phyloP scores from a whole-genome alignment of 2,329 filamentous ascomycete species.

The Aspergillus ochraceus region DNA sequence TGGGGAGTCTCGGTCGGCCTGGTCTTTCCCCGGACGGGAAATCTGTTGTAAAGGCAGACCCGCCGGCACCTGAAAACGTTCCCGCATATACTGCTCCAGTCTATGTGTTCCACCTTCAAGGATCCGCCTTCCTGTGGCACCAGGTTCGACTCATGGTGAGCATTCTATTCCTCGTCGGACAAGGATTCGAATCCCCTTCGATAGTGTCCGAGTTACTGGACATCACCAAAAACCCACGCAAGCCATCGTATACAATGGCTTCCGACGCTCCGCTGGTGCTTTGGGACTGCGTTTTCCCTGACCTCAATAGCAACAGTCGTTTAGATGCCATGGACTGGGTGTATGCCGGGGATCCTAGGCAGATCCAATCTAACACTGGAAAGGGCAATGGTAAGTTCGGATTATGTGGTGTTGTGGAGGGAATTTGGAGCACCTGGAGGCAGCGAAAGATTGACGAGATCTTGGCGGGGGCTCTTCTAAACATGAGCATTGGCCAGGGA shows the following conservation, averaged over 20 bases:
- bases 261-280: conserved; percentile 86
- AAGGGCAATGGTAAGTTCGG: conserved; percentile 63
- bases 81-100: conserved; percentile 59
- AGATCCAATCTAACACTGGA: conserved; percentile 37
- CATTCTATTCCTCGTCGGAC: conserved; percentile 87
- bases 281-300: conserved; percentile 91
- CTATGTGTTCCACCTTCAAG: conserved; percentile 85
- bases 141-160: conserved; percentile 95
- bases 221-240: conserved; percentile 66
- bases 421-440: conserved; percentile 81
- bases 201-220: conserved; percentile 76
- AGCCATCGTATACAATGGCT: conserved; percentile 87
- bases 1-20: conserved; percentile 56
- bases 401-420: conserved; percentile 65
- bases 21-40: conserved; percentile 45
- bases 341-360: conserved; percentile 68
- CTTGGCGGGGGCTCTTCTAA: conserved; percentile 71
- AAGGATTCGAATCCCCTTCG: conserved; percentile 75
- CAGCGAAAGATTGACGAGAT: conserved; percentile 87
- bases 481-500: conserved; percentile 54
- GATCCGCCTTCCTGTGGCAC: conserved; percentile 95
- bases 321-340: conserved; percentile 73
- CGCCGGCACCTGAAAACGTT: conserved; percentile 14
- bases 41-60: conserved; percentile 15
- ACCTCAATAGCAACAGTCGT: conserved; percentile 45